Conservation (phyloP, 176 grass and related monocot species). For the Avena atlantica region DNA sequence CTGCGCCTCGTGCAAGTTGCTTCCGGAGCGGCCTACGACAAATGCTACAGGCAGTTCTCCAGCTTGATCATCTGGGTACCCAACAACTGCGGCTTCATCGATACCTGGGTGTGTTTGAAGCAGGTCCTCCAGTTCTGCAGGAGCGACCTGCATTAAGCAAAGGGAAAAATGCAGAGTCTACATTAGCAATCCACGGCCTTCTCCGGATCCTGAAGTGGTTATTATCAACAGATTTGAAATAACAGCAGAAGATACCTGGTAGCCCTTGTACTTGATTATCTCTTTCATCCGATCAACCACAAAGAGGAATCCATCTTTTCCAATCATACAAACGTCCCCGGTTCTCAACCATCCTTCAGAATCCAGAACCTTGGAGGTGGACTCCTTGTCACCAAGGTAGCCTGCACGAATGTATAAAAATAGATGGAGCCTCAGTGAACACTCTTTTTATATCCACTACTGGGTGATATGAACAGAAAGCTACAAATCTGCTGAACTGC, state of each 20-base stretch:
- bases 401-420: conserved; percentile 30
- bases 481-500: background rate
- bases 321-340: conserved; percentile 58
- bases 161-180: background rate
- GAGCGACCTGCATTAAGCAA: conserved; percentile 47
- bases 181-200: background rate
- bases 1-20: conserved; percentile 23
- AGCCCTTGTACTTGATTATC: conserved; percentile 68
- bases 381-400: conserved; percentile 55
- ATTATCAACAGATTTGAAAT: background rate
- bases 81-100: conserved; percentile 53
- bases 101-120: conserved; percentile 60
- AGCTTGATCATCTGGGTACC: conserved; percentile 50
- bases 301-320: conserved; percentile 55
- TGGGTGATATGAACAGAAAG: background rate
- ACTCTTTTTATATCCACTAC: background rate
- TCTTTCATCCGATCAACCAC: conserved; percentile 59
- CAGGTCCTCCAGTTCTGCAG: conserved; percentile 53
- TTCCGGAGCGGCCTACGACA: conserved; percentile 19
- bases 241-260: conserved; percentile 51
- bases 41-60: conserved; percentile 58
- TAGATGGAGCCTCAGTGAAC: background rate
- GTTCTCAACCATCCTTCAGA: conserved; percentile 64
- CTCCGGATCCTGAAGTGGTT: background rate
- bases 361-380: conserved; percentile 47